Conservation (phyloP, 768 basidiomycete species). For the Cystofilobasidium ferigula region DNA sequence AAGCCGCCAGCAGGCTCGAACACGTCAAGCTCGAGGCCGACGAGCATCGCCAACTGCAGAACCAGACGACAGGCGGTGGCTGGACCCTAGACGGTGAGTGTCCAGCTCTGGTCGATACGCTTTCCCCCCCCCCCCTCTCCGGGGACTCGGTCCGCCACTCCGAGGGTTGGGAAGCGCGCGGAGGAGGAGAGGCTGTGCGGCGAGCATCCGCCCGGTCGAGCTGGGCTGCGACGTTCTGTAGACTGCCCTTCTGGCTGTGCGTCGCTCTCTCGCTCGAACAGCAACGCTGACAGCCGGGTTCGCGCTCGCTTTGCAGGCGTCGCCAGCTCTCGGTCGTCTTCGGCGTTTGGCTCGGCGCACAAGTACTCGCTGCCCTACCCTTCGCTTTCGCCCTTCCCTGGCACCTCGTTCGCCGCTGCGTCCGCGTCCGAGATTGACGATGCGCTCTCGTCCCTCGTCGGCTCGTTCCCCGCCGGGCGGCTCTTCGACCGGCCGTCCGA, state of each 20-base stretch:
- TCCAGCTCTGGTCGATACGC: neutral
- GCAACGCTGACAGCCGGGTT: neutral
- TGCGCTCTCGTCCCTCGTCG: constrained; percentile 21
- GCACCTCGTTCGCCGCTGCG: neutral
- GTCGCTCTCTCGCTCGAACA: neutral
- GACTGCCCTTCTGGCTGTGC: neutral
- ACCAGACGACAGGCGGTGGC: neutral
- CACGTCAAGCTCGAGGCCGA: neutral
- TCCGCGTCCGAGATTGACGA: constrained; percentile 8
- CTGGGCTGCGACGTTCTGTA: too few species aligned
- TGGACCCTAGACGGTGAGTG: neutral
- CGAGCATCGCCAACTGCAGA: neutral
- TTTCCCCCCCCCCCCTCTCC: neutral
- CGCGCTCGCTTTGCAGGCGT: neutral
- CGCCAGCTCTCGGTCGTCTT: neutral
- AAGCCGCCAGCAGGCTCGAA: neutral
- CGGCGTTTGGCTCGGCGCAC: neutral
- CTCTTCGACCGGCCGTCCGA: neutral
- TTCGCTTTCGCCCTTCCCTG: constrained; percentile 1
- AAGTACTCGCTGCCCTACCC: neutral
- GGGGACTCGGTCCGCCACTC: too few species aligned
- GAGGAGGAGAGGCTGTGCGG: too few species aligned
- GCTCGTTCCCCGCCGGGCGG: neutral
- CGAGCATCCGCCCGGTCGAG: too few species aligned
- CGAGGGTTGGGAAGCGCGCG: too few species aligned